Evolutionary conservation across 2,329 filamentous ascomycete species (phyloP), one percentile per base, ranked within the genome.

Genomic region (Bipolaris gigantea): DNA sequence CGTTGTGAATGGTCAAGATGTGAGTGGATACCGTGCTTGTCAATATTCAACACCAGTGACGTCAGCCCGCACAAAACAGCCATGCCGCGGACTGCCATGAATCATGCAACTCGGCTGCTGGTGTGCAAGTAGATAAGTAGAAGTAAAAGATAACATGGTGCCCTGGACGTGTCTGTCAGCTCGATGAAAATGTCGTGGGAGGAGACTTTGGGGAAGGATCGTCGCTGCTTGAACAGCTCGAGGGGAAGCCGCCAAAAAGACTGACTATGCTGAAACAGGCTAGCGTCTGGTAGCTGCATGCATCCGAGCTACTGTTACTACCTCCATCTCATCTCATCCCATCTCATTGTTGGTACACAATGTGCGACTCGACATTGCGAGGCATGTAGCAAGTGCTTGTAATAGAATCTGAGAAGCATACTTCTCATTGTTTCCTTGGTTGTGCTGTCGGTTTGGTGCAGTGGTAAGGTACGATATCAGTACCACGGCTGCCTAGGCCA

Each of bases 31-130:
- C 48, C 33, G 50, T 48, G 46, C 57, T 46, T 55, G 60, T 64
- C 66, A 67, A 65, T 64, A 67, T 57, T 48, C 48, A 55, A 53
- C 60, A 47, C 38, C 53, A 44, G 39, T 70, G 67, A 70, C 67
- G 67, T 70, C 60, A 68, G 44, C 49, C 34, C 46, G 57, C 55
- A 33, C 52, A 32, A n/a, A 33, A 33, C 34, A 27, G 40, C n/a
- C 35, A 47, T 38, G 21, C 45, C 45, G 36, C 45, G 32, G 39
- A 21, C 36, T 47, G n/a, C 38, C n/a, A 36, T 33, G 44, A 25
- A 34, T 32, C 9, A 23, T 19, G 5, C 27, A 30, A 30, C 27
- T 30, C 27, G 13, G 18, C 23, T 36, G n/a, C 11, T 33, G 32
- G 25, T n/a, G 9, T 23, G 15, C 6, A 27, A 21, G n/a, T n/a